Evolutionary conservation across 495 filamentous ascomycete genomes (phyloP).

Genomic region (Penicillium desertorum): DNA sequence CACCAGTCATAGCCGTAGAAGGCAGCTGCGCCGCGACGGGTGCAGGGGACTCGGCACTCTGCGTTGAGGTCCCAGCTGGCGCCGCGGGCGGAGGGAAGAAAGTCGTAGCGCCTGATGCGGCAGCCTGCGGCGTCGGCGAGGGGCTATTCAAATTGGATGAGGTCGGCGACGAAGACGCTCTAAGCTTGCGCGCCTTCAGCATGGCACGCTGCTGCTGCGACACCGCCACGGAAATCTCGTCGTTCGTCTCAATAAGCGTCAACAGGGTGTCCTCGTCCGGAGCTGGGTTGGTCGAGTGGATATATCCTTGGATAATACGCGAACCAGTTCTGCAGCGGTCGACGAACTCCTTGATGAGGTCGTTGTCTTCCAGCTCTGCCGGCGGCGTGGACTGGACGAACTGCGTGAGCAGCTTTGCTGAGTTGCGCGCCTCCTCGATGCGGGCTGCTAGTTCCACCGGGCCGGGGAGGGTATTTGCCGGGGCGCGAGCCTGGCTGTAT

Average conservation of each 20-base stretch:
- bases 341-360: conserved; percentile 87
- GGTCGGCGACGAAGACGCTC: conserved; percentile 27
- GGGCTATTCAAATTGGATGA: conserved; percentile 19
- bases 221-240: conserved; percentile 73
- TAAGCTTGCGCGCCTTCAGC: conserved; percentile 61
- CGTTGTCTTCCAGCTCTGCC: conserved; percentile 71
- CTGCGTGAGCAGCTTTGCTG: conserved; percentile 86
- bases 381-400: conserved; percentile 80
- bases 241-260: conserved; percentile 91
- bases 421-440: conserved; percentile 85
- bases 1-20: conserved; percentile 13
- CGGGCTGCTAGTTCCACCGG: conserved; percentile 79
- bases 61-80: background rate
- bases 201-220: conserved; percentile 80
- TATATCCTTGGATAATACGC: conserved; percentile 78
- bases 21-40: conserved; percentile 13
- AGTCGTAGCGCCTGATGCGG: conserved; percentile 20
- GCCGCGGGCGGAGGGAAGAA: conserved; percentile 1
- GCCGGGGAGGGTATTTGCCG: conserved; percentile 57
- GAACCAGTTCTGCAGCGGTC: conserved; percentile 81
- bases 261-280: conserved; percentile 93
- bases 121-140: conserved; percentile 18
- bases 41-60: conserved; percentile 7
- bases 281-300: conserved; percentile 69
- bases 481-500: conserved; percentile 39